Evolutionary conservation across 805 yeast species (phyloP), one percentile per base, ranked within the genome.

Genomic region (Metschnikowia corniflorae): DNA sequence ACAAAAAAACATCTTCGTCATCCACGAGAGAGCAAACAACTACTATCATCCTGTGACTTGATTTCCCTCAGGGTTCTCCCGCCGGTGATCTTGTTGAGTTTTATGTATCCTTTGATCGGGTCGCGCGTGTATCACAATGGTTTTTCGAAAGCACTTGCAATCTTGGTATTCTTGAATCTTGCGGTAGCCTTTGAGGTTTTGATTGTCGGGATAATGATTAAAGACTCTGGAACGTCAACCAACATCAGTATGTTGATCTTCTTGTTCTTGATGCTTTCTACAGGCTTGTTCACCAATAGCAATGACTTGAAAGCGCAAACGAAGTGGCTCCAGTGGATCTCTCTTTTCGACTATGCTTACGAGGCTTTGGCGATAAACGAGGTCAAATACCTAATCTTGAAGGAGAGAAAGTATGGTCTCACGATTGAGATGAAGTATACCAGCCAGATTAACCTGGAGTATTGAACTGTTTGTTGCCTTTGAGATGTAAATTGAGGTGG

Each of bases 21-120:
- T 93, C 41, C 77, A 96, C 37, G 98, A 93, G 61, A 74, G 98
- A 38, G 88, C 97, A 5, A 93, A 93, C 57, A 91, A 91, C 49
- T 93, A 93, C 58, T 93, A 93, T 61, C 80, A 80, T 42, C 95
- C 98, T 86, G 96, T 65, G 98, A 93, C 57, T 82, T 93, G 24
- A 60, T 93, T n/a, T 97, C 98, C 3, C 70, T 93, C 47, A 70
- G 98, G 47, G 77, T 93, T 1, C 70, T 93, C n/a, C 98, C 98
- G 7, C 98, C 98, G 2, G 63, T 89, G 3, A 66, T 93, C 20
- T 67, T 93, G 41, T 71, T 86, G 12, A 70, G 88, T 28, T 83
- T 93, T 28, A 72, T 88, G 8, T 93, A 93, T 56, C 98, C 98
- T 4, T 60, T 91, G 52, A 89, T 86, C 23, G 97, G 97, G 0